Evolutionary conservation across 106 monocot genomes (phyloP), one percentile per base, ranked within the genome.

Genomic region (Acorus calamus): DNA sequence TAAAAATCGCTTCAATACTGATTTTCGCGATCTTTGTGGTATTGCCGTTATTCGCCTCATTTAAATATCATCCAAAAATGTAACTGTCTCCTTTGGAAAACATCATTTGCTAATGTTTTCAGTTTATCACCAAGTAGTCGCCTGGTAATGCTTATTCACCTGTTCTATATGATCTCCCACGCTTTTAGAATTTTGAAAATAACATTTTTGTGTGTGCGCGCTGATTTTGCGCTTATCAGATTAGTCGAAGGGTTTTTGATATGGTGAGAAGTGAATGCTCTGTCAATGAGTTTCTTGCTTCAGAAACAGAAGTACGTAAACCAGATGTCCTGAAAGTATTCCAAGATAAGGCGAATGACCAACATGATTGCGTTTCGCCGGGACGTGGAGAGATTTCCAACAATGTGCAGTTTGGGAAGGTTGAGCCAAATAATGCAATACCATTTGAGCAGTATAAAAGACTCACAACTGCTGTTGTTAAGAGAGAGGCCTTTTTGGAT

Each of bases 401-500:
- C 28, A 28, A 28, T 28, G 28, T 28, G 28, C 28, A 28, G 28
- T 28, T 28, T 45, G 44, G 12, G 46, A 67, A 53, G 59, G 41
- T 54, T 6, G 72, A 77, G 53, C 65, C 42, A 65, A 74, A 51
- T 61, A 61, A 68, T 59, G 63, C 72, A 5, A 44, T 84, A 42
- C 88, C 50, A 13, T 94, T 94, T 82, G 94, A 94, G 56, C 73
- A 84, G 77, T 94, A 94, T 66, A 94, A 94, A 68, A 89, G 76
- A 52, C 68, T 73, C 50, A 94, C 94, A 11, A 94, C 89, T 10
- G 68, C 78, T 69, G 53, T 86, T 59, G 73, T 94, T 62, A 56
- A 74, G 45, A 81, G 94, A 62, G 84, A 84, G 43, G 56, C 68
- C 56, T 94, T 94, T 42, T 65, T 84, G 58, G 66, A 72, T 63